These are phyloP conservation scores for Arthrocladium fulminans DNA, from an alignment of 2,329 filamentous ascomycete genomes.

Conservation along the genomic window DNA sequence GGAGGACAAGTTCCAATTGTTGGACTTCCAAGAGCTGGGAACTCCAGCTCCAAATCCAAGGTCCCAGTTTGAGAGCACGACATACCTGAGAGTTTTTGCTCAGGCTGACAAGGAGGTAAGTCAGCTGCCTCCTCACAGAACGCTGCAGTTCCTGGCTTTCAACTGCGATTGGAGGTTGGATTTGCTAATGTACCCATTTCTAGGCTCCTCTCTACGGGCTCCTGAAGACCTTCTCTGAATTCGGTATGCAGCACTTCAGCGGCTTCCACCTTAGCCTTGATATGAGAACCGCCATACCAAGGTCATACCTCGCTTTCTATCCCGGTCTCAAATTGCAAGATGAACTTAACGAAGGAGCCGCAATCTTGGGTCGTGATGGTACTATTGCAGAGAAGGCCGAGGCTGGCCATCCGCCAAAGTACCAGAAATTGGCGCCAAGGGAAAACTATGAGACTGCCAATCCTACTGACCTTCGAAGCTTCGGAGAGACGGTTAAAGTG, in stretches of 20 bases:
- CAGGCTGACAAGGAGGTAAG: conserved; percentile 27
- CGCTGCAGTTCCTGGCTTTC: neutral
- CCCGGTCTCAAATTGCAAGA: conserved; percentile 30
- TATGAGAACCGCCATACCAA: conserved; percentile 31
- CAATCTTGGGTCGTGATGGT: conserved; percentile 20
- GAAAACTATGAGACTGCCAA: conserved; percentile 17
- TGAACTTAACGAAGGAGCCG: conserved; percentile 24
- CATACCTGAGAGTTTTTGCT: conserved; percentile 38
- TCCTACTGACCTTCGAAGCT: conserved; percentile 20
- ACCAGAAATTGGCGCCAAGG: conserved; percentile 20
- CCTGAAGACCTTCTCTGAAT: conserved; percentile 16
- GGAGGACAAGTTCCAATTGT: conserved; percentile 36
- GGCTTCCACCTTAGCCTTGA: conserved; percentile 39
- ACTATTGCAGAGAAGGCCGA: conserved; percentile 19
- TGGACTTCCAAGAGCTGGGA: conserved; percentile 47
- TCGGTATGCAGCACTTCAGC: conserved; percentile 37
- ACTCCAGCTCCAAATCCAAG: conserved; percentile 32
- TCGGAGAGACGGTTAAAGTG: conserved; percentile 26
- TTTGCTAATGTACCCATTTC: neutral
- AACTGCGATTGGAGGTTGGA: neutral
- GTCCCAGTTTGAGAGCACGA: conserved; percentile 36
- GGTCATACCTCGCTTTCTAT: conserved; percentile 36
- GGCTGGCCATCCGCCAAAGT: conserved; percentile 17
- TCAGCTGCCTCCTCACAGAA: neutral
- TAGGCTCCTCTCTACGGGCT: conserved; percentile 12